phyloP scores from a whole-genome alignment of 2,329 filamentous ascomycete species.

The Sclerotinia glacialis region DNA sequence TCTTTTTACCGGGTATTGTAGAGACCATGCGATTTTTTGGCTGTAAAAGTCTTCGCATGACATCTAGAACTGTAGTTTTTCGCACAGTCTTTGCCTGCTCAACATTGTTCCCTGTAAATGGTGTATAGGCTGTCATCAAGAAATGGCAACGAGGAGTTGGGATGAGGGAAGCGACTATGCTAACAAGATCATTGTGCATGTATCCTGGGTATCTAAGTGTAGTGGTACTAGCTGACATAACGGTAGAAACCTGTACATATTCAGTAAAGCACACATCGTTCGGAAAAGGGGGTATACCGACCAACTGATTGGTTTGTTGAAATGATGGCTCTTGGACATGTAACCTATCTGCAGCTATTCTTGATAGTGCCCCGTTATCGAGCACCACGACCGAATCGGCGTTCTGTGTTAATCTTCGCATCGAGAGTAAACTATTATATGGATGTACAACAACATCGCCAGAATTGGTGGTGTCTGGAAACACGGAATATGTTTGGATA shows the following conservation, averaged over 20 bases:
- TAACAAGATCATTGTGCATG: conserved; percentile 99
- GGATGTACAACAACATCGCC: conserved; percentile 95
- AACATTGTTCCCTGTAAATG: conserved; percentile 93
- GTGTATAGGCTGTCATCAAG: conserved; percentile 96
- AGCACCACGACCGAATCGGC: conserved; percentile 96
- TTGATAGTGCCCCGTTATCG: conserved; percentile 89
- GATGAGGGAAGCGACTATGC: conserved; percentile 92
- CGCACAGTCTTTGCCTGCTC: conserved; percentile 96
- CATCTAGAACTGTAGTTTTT: conserved; percentile 95
- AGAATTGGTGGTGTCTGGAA: conserved; percentile 84
- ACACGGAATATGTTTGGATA: conserved; percentile 98
- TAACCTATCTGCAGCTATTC: conserved; percentile 89
- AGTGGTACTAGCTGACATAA: conserved; percentile 98
- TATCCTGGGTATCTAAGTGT: conserved; percentile 96
- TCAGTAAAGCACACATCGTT: conserved; percentile 26
- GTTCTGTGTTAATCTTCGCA: conserved; percentile 89
- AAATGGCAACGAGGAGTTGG: conserved; percentile 97
- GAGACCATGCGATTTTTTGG: conserved; percentile 99
- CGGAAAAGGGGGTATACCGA: conserved; percentile 40
- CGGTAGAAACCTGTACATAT: conserved; percentile 74
- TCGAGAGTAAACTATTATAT: conserved; percentile 92
- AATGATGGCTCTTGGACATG: conserved; percentile 96
- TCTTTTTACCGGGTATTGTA: conserved; percentile 90
- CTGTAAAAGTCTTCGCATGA: conserved; percentile 92
- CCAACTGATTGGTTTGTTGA: conserved; percentile 95